Evolutionary conservation across 1,284 basidiomycete species (phyloP), one percentile per base, ranked within the genome.

Genomic region (Dichomitus squalens): DNA sequence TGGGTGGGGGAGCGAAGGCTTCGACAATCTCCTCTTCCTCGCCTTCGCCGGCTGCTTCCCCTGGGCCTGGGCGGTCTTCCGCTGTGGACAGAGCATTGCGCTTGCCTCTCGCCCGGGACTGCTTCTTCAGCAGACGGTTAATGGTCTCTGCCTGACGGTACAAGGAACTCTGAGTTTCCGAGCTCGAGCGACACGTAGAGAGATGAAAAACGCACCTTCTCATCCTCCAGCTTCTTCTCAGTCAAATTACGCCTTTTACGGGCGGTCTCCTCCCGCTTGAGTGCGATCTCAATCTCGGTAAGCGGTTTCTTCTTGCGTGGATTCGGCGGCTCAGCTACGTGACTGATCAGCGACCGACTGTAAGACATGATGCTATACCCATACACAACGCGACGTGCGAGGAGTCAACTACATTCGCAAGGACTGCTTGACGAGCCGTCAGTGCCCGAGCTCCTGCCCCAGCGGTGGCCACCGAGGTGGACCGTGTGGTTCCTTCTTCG

Each of bases 191-290:
- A 14, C 9, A 27, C 4, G 14, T 2, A 34, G 21, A 36, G 4
- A 11, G 11, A 27, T 11, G 7, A 49, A 20, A 4, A n/a, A 6
- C 7, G 39, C 57, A 88, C 93, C 83, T 96, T 96, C 72, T 96
- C 94, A 66, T 96, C 94, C 70, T 96, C 92, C 20, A 95, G 78
- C 72, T 92, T 93, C 79, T 95, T 95, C 73, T 95, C 94, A 18
- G 85, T 88, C 59, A 95, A 78, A 64, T 95, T 91, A 67, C 87
- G 91, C 44, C 94, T 80, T 70, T 94, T 91, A 31, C 93, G 79
- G 0, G 93, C 92, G 0, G 88, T 93, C 74, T 96, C 94, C 70
- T 94, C 92, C 29, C 91, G 80, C 48, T 89, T 83, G 16, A 95
- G 77, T 0, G 90, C 87, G 1, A 93, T 78, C 72, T 96, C 94